Percentiles rank a stretch among this genome's conserved stretches.
Conservation (phyloP, 2,329 filamentous ascomycete species). For the Ophiostoma populinum region DNA sequence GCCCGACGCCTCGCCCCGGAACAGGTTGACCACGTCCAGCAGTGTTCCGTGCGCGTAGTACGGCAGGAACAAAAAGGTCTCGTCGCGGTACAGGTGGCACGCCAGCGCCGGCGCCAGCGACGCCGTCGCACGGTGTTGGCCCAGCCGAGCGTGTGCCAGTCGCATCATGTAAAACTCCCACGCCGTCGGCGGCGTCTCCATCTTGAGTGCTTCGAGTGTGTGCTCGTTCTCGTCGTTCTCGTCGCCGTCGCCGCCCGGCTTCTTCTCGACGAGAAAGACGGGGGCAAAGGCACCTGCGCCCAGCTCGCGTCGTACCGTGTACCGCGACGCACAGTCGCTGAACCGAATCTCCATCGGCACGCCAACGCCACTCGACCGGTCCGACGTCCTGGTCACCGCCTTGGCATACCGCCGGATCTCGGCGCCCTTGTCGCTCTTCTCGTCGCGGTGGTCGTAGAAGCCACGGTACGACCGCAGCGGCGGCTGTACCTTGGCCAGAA, state of each 20-base stretch:
- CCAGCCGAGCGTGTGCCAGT: constrained; percentile 59
- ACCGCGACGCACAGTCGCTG: constrained; percentile 44
- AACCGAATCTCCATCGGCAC: constrained; percentile 52
- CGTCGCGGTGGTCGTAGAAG: constrained; percentile 55
- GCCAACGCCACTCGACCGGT: constrained; percentile 41
- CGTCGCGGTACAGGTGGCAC: constrained; percentile 79
- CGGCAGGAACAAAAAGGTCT: constrained; percentile 77
- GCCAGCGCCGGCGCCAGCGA: constrained; percentile 75
- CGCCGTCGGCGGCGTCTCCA: constrained; percentile 71
- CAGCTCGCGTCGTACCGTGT: constrained; percentile 68
- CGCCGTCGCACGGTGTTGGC: constrained; percentile 51
- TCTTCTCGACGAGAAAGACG: constrained; percentile 79
- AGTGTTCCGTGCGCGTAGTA: constrained; percentile 81
- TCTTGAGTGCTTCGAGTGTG: constrained; percentile 72
- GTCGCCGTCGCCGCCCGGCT: constrained; percentile 25
- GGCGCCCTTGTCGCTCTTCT: constrained; percentile 45
- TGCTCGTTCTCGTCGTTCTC: constrained; percentile 22
- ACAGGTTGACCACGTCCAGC: constrained; percentile 83
- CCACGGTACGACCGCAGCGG: constrained; percentile 58
- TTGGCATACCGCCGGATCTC: constrained; percentile 77
- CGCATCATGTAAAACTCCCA: constrained; percentile 98
- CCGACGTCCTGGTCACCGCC: constrained; percentile 44
- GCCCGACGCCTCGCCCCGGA: constrained; percentile 51
- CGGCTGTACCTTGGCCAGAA: constrained; percentile 58
- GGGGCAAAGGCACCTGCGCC: constrained; percentile 90